phyloP scores from a whole-genome alignment of 2,329 filamentous ascomycete species.

The Aspergillus sp. region DNA sequence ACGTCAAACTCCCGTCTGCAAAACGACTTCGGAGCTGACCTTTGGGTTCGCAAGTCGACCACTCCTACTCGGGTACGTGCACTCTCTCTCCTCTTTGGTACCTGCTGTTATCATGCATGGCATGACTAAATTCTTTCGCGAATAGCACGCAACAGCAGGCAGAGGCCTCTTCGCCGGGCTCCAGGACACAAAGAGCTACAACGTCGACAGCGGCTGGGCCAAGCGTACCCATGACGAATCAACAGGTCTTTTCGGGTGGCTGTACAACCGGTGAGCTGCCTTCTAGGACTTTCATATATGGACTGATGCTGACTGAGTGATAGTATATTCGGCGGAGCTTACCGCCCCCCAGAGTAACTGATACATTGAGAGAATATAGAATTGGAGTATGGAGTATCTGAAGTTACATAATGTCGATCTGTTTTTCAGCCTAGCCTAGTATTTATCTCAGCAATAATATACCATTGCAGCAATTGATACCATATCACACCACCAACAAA shows the following conservation, averaged over 20 bases:
- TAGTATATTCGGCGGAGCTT: neutral
- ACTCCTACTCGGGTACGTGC: constrained; percentile 22
- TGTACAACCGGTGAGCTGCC: constrained; percentile 25
- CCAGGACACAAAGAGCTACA: constrained; percentile 40
- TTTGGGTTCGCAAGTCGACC: constrained; percentile 29
- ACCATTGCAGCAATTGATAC: neutral
- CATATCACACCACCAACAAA: neutral
- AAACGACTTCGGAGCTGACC: constrained; percentile 38
- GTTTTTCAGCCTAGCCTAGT: neutral
- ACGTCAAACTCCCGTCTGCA: constrained; percentile 22
- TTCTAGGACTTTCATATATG: neutral
- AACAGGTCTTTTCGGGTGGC: constrained; percentile 13
- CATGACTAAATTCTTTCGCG: neutral
- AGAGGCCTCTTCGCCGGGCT: constrained; percentile 40
- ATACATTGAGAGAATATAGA: neutral
- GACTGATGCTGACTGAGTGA: neutral
- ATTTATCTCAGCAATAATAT: neutral
- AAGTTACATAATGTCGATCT: neutral
- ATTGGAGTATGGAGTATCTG: neutral
- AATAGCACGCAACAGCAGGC: constrained; percentile 32
- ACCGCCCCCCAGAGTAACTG: neutral
- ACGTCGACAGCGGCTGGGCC: constrained; percentile 39
- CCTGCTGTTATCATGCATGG: no score
- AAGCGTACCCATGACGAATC: constrained; percentile 23
- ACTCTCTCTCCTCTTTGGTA: no score